Base-by-base conservation (phyloP, 345 rosid genomes). In the Isatis tinctoria region DNA sequence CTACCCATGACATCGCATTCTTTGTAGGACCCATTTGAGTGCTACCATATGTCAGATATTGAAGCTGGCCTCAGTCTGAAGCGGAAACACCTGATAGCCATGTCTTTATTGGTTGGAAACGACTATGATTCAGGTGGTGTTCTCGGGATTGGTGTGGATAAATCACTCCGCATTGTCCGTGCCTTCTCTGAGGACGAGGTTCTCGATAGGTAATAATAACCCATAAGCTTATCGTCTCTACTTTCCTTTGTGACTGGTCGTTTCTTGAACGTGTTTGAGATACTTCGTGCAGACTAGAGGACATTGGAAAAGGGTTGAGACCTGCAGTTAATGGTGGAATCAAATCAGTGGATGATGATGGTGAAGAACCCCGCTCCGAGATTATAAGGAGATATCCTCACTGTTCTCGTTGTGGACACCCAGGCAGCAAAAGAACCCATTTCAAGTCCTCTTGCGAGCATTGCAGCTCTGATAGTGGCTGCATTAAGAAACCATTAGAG, bases 401-500 rank as follows among this genome's bases (percentile, higher is more conserved):
- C 77, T 92, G 98, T 65, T 87, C 97, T 53, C 80, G 85, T 57
- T 90, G 99, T 81, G 98, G 99, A 69, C 99, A 95, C 81, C 94
- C 91, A 2, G 92, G 97, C 24, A 86, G 75, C 78, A 90, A 87
- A 79, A 86, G 67, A 78, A 80, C 65, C 28, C 99, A 95, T 79
- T 69, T 80, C 33, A 86, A 82, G 82, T 73, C 82, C 49, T 85
- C 85, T 62, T 95, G 99, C 67, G 81, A 84, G 74, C 74, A 77
- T 64, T 95, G 99, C 66, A 76, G 68, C 36, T 66, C 44, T 73
- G 56, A 67, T 32, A 72, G 78, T 35, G 88, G 91, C 32, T 95
- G 99, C 85, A 35, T 58, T 22, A 79, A 79, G 75, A 95, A 85
- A 79, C 76, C 86, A 10, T 74, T 74, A 12, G 87, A 87, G 52